Evolutionary conservation across 208 protist species (phyloP).

Genomic region (Trichomonas vaginalis): DNA sequence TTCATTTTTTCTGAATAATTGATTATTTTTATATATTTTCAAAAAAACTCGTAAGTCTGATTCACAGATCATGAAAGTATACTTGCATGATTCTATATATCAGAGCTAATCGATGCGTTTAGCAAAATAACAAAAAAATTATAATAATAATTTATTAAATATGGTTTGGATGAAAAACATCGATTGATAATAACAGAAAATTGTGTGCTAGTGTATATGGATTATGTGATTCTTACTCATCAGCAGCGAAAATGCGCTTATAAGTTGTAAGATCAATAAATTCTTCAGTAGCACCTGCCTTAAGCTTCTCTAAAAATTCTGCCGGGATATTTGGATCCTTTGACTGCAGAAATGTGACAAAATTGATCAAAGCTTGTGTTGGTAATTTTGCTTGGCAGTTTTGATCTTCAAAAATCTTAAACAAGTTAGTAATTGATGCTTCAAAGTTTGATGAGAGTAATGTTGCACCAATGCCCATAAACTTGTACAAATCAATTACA

Average conservation of each 20-base stretch:
- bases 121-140: too few relatives aligned
- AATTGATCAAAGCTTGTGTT: neutral
- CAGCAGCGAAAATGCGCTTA: neutral
- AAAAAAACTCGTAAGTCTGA: too few relatives aligned
- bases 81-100: too few relatives aligned
- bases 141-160: too few relatives aligned
- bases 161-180: too few relatives aligned
- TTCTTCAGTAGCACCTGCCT: neutral
- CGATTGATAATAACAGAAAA: too few relatives aligned
- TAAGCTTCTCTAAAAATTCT: neutral
- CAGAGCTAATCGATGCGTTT: too few relatives aligned
- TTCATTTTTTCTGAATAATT: too few relatives aligned
- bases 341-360: neutral
- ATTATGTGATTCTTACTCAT: conserved; percentile 16
- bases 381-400: neutral
- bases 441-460: neutral
- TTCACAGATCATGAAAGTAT: too few relatives aligned
- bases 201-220: too few relatives aligned
- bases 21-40: too few relatives aligned
- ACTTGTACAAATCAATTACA: conserved; percentile 5
- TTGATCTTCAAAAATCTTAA: conserved; percentile 1
- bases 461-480: conserved; percentile 6
- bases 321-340: neutral
- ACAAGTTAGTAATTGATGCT: neutral
- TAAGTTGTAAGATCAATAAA: neutral